Percentiles rank a stretch among this genome's conserved stretches.
These are phyloP conservation scores for Phytophthora vignae DNA, from an alignment of 352 stramenopile genomes.

Conservation along the genomic window DNA sequence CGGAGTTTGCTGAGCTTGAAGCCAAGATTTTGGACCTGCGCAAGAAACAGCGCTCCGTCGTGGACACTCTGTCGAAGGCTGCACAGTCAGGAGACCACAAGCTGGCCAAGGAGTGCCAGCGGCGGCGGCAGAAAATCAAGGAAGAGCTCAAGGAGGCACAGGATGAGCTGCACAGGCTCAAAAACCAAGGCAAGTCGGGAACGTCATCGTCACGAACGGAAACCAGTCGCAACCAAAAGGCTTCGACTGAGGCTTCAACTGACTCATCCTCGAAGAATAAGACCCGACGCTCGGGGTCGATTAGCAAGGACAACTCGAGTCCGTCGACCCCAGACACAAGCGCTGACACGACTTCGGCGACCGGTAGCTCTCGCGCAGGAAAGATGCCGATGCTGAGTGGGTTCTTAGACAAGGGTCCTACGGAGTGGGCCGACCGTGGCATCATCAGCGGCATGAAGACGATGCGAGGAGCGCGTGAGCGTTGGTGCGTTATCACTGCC, in stretches of 20 bases:
- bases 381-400: conserved; percentile 81
- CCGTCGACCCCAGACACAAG: conserved; percentile 27
- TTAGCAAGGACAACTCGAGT: conserved; percentile 47
- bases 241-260: conserved; percentile 16
- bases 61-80: conserved; percentile 79
- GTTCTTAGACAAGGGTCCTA: conserved; percentile 89
- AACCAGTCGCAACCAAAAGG: conserved; percentile 26
- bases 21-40: conserved; percentile 78
- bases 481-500: conserved; percentile 83
- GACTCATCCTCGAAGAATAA: conserved; percentile 36
- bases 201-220: conserved; percentile 19
- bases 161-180: conserved; percentile 70
- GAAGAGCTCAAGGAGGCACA: conserved; percentile 79
- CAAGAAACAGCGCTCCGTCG: conserved; percentile 80
- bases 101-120: conserved; percentile 79
- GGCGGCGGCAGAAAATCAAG: conserved; percentile 77
- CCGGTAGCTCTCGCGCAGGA: conserved; percentile 28
- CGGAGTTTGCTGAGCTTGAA: conserved; percentile 69
- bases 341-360: conserved; percentile 20
- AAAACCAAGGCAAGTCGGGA: conserved; percentile 43
- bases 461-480: conserved; percentile 85
- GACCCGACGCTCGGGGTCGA: conserved; percentile 33
- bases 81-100: conserved; percentile 75
- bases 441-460: conserved; percentile 88
- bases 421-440: conserved; percentile 80